Conservation (phyloP, 192 early-diverging fungal genomes). For the Phycomyces blakesleeanus region DNA sequence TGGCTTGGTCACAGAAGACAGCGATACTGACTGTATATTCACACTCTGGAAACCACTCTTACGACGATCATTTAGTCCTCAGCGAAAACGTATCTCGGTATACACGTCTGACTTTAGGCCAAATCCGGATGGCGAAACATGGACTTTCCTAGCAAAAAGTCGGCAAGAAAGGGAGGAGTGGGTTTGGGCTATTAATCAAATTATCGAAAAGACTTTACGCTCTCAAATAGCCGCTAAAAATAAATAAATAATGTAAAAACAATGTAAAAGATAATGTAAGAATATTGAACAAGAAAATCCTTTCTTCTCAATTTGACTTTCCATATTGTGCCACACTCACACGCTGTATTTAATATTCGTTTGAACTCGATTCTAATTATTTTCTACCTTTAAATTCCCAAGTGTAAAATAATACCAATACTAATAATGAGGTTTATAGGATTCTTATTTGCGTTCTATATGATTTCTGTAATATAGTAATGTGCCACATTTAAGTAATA, state of each 20-base stretch:
- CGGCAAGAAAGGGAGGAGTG: constrained; percentile 30
- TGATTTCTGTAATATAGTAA: too few species aligned
- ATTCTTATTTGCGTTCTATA: too few species aligned
- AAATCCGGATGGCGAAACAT: constrained; percentile 8
- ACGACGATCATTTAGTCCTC: constrained; percentile 1
- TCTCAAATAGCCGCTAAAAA: not conserved
- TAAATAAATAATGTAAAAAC: not conserved
- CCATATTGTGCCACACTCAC: too few species aligned
- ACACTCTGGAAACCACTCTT: constrained; percentile 23
- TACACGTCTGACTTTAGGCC: constrained; percentile 1
- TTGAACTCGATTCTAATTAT: too few species aligned
- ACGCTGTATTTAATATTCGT: too few species aligned
- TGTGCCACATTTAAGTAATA: too few species aligned
- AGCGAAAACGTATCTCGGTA: constrained; percentile 8
- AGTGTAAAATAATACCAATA: too few species aligned
- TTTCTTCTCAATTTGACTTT: too few species aligned
- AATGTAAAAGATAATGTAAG: not conserved
- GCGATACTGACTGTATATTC: constrained; percentile 19
- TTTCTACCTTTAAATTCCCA: too few species aligned
- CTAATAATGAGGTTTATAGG: too few species aligned
- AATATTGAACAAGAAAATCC: too few species aligned
- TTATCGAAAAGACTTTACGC: constrained; percentile 14
- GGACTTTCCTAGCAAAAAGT: constrained; percentile 20
- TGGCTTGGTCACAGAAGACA: constrained; percentile 23
- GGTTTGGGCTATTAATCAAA: constrained; percentile 27